phyloP scores from a whole-genome alignment of 78 protist species.

The Tieghemostelium lacteum region DNA sequence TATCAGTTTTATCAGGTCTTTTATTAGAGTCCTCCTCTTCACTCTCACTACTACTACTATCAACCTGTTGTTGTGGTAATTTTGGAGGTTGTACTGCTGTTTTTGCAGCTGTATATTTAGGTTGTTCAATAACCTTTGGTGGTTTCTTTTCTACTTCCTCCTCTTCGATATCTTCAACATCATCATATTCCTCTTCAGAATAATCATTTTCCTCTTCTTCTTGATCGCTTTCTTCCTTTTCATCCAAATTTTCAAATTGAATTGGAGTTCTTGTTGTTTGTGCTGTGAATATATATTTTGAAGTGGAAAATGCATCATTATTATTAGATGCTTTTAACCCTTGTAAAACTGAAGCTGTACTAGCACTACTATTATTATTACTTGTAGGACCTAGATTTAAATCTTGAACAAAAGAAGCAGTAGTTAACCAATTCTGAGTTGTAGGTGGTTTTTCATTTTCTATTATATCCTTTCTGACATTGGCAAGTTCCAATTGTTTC shows the following conservation, averaged over 20 bases:
- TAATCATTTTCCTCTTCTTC: conserved; percentile 10
- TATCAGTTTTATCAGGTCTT: not conserved
- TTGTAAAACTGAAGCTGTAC: too few species aligned
- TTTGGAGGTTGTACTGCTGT: not conserved
- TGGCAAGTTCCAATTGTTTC: not conserved
- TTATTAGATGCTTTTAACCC: not conserved
- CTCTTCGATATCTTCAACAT: not conserved
- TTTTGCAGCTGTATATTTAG: not conserved
- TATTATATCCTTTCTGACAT: too few species aligned
- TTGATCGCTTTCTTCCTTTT: conserved; percentile 16
- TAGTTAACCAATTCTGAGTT: too few species aligned
- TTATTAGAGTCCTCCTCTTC: conserved; percentile 6
- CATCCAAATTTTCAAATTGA: conserved; percentile 14
- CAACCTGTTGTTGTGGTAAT: too few species aligned
- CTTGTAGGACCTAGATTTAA: too few species aligned
- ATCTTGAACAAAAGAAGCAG: too few species aligned
- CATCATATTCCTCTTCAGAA: too few species aligned
- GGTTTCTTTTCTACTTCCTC: not conserved
- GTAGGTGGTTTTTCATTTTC: not conserved
- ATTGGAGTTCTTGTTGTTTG: conserved; percentile 7
- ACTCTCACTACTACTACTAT: too few species aligned
- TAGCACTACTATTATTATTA: too few species aligned
- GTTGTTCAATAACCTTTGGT: not conserved
- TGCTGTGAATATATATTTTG: conserved; percentile 16
- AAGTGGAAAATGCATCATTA: conserved; percentile 5